Evolutionary conservation across 352 stramenopile species (phyloP).

Genomic region (Globisporangium canariense): DNA sequence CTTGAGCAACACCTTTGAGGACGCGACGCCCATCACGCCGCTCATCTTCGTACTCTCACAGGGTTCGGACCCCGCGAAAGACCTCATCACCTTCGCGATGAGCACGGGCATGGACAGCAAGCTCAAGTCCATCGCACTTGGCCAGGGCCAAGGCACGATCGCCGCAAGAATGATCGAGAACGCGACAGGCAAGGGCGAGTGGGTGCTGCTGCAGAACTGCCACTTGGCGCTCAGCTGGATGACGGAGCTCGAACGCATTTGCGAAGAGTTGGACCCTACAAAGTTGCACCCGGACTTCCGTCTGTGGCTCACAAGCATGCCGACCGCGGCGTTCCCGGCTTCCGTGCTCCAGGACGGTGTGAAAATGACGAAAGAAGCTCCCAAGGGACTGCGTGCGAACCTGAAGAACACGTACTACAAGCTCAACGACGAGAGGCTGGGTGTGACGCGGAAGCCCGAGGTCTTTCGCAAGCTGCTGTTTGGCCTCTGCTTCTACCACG

Average conservation of each 20-base stretch:
- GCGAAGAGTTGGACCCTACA: slow-evolving; percentile 84
- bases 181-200: slow-evolving; percentile 87
- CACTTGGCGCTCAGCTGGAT: slow-evolving; percentile 95
- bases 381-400: slow-evolving; percentile 92
- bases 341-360: slow-evolving; percentile 94
- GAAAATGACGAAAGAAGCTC: slow-evolving; percentile 97
- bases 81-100: slow-evolving; percentile 89
- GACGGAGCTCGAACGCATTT: slow-evolving; percentile 92
- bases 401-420: slow-evolving; percentile 94
- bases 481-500: slow-evolving; percentile 90
- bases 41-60: slow-evolving; percentile 94
- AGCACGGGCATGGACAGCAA: slow-evolving; percentile 84
- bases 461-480: slow-evolving; percentile 95
- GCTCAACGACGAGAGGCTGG: slow-evolving; percentile 85
- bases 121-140: slow-evolving; percentile 92
- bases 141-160: slow-evolving; percentile 90
- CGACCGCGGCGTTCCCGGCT: slow-evolving; percentile 83
- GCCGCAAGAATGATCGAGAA: slow-evolving; percentile 90
- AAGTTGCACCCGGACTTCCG: slow-evolving; percentile 91
- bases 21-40: slow-evolving; percentile 86
- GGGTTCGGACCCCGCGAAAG: slow-evolving; percentile 92
- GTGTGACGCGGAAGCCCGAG: slow-evolving; percentile 81
- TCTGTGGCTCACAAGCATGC: slow-evolving; percentile 91
- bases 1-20: slow-evolving; percentile 88
- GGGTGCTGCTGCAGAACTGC: slow-evolving; percentile 95